phyloP scores from a whole-genome alignment of 164 flowering plant genomes.

The Macadamia tetraphylla region DNA sequence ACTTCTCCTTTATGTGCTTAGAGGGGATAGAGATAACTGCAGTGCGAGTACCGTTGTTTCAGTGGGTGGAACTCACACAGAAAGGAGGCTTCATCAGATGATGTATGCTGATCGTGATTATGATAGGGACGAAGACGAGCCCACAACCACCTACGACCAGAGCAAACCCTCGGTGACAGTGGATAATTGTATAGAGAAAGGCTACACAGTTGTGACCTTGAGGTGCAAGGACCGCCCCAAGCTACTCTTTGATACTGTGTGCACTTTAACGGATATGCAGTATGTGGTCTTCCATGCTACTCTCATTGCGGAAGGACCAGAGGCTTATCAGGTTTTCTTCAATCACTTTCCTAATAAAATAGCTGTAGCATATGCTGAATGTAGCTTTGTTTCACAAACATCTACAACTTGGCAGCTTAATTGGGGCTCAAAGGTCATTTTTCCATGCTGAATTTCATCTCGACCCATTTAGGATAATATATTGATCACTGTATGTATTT shows the following conservation, averaged over 20 bases:
- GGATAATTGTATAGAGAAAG: slow-evolving; percentile 49
- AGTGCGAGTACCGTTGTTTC: slow-evolving; percentile 75
- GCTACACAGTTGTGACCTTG: slow-evolving; percentile 63
- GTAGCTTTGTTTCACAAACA: too few relatives aligned
- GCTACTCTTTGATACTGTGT: slow-evolving; percentile 60
- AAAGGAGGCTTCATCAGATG: slow-evolving; percentile 90
- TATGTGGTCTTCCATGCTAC: slow-evolving; percentile 78
- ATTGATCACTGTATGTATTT: too few relatives aligned
- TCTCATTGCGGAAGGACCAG: slow-evolving; percentile 44
- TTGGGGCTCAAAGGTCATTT: background rate
- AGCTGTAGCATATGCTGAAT: background rate
- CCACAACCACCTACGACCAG: background rate
- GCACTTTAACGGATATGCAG: slow-evolving; percentile 83
- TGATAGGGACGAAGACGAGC: background rate
- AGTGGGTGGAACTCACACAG: slow-evolving; percentile 62
- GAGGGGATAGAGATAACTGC: slow-evolving; percentile 53
- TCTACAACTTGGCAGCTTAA: too few relatives aligned
- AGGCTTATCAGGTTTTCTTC: slow-evolving; percentile 53
- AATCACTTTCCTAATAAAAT: background rate
- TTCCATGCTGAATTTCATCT: background rate
- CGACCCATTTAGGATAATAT: background rate
- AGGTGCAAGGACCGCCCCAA: slow-evolving; percentile 69
- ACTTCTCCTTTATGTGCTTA: slow-evolving; percentile 64
- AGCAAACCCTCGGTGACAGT: slow-evolving; percentile 38
- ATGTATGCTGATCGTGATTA: slow-evolving; percentile 78